Evolutionary conservation across 1,139 yeast genomes (phyloP).

Genomic region (Lodderomyces pseudojiufengensis): DNA sequence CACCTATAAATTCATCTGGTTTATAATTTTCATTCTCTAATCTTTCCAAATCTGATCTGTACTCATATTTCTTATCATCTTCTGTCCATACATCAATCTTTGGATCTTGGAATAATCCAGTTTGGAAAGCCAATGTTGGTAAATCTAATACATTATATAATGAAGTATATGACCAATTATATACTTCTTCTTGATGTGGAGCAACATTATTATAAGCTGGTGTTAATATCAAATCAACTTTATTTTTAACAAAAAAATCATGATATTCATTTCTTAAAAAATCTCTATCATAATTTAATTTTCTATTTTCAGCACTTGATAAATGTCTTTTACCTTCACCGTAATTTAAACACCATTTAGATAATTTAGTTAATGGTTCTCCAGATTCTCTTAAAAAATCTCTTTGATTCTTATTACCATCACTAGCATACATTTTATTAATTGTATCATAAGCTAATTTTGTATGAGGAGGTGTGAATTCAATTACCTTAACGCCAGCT

Average conservation of each 20-base stretch:
- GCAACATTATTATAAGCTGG: constrained; percentile 74
- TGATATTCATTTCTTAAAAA: constrained; percentile 52
- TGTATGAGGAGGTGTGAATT: constrained; percentile 53
- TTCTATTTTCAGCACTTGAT: constrained; percentile 44
- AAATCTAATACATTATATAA: constrained; percentile 63
- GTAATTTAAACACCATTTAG: constrained; percentile 55
- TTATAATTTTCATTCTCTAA: constrained; percentile 32
- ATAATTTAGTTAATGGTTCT: constrained; percentile 59
- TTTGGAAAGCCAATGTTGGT: constrained; percentile 59
- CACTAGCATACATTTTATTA: constrained; percentile 49
- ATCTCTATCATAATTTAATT: constrained; percentile 50
- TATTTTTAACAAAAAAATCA: constrained; percentile 47
- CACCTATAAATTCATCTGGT: constrained; percentile 33
- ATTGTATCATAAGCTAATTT: constrained; percentile 51
- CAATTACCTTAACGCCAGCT: constrained; percentile 31
- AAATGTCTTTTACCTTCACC: constrained; percentile 53
- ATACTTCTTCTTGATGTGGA: constrained; percentile 62
- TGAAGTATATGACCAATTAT: constrained; percentile 75
- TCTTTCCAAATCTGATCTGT: constrained; percentile 44
- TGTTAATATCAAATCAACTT: constrained; percentile 63
- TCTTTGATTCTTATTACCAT: constrained; percentile 56
- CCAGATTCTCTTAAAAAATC: constrained; percentile 53
- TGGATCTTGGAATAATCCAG: constrained; percentile 59
- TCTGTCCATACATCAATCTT: constrained; percentile 38
- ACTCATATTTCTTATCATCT: constrained; percentile 24